phyloP scores from a whole-genome alignment of 2,329 filamentous ascomycete species.

The Cryphonectria parasitica region DNA sequence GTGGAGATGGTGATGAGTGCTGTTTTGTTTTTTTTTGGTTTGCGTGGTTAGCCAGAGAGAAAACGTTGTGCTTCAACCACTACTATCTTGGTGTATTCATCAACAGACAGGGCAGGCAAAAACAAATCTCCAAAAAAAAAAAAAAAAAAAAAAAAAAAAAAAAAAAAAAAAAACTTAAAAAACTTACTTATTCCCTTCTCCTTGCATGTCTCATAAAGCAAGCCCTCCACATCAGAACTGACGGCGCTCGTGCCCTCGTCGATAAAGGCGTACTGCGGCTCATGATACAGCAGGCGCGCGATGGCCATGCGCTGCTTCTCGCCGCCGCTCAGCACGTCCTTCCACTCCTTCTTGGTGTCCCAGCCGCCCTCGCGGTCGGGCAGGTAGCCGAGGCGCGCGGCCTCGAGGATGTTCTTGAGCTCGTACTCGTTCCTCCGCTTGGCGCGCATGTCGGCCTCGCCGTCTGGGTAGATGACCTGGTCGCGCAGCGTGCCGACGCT shows the following conservation, averaged over 20 bases:
- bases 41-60: not conserved
- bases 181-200: slow-evolving; percentile 87
- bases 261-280: slow-evolving; percentile 90
- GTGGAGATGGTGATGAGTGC: slow-evolving; percentile 95
- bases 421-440: slow-evolving; percentile 78
- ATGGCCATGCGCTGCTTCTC: slow-evolving; percentile 97
- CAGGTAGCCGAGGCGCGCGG: slow-evolving; percentile 85
- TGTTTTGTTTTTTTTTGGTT: slow-evolving; percentile 37
- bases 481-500: slow-evolving; percentile 91
- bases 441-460: slow-evolving; percentile 89
- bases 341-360: slow-evolving; percentile 98
- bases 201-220: slow-evolving; percentile 92
- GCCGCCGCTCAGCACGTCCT: slow-evolving; percentile 93
- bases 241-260: slow-evolving; percentile 96
- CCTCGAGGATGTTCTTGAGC: slow-evolving; percentile 77
- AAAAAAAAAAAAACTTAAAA: not conserved
- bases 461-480: slow-evolving; percentile 97
- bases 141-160: not conserved
- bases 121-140: not conserved
- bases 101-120: too few relatives aligned
- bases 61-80: not conserved
- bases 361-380: slow-evolving; percentile 92
- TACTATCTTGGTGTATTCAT: too few relatives aligned
- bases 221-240: slow-evolving; percentile 88
- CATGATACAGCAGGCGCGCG: slow-evolving; percentile 88